Evolutionary conservation across 163 green algal species (phyloP), one percentile per base, ranked within the genome.

Genomic region (Scenedesmus sp.): DNA sequence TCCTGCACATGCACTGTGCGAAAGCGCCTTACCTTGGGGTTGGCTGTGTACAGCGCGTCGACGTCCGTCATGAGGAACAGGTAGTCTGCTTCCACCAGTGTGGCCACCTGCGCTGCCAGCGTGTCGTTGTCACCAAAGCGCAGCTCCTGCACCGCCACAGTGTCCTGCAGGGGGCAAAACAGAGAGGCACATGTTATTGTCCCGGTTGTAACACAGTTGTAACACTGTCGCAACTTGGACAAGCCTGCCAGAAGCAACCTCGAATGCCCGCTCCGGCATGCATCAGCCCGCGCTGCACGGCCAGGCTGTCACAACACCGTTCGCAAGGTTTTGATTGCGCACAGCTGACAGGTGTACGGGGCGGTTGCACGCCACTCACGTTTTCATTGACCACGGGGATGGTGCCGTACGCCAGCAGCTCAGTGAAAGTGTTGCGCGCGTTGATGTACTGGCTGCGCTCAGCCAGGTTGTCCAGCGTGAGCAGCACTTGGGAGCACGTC

Each of bases 41-140:
- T 98, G 61, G 95, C 92, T 2, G 97, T 99, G 94, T 98, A 99
- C 12, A 99, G 94, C 76, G 92, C 95, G 94, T 98, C 95, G 51
- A 99, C 98, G 91, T 99, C 98, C 3, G 98, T 99, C 79, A 99
- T 94, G 56, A 99, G 95, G 90, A 99, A 99, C 18, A 99, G 93
- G 95, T 96, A 99, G 91, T 98, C 95, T 0, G 97, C 97, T 56
- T 96, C 93, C 46, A 99, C 95, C 82, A 99, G 93, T 6, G 97
- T 96, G 0, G 98, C 97, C 70, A 99, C 97, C 37, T 99, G 96
- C 3, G 98, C 97, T 1, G 96, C 97, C 30, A 99, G 94, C 15
- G 97, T 99, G 94, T 99, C 98, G 91, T 99, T 99, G 96, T 99
- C 98, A 37, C 98, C 98, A 94, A 99, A 98, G 30, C 96, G 94